These are phyloP conservation scores for Zygoascus tannicola DNA, from an alignment of 805 yeast species.

Conservation along the genomic window DNA sequence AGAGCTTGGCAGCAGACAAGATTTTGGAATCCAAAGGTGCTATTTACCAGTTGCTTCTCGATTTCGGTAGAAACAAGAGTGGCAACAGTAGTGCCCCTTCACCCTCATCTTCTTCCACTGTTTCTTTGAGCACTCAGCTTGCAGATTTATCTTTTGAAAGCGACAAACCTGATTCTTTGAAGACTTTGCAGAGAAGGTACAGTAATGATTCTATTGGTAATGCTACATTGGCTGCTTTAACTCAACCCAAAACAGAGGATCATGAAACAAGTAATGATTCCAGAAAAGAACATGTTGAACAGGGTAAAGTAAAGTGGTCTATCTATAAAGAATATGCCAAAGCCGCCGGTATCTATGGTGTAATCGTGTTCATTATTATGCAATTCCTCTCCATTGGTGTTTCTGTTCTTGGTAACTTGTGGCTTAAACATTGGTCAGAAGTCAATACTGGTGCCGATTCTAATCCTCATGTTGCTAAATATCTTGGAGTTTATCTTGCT, in stretches of 20 bases:
- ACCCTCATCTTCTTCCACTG: constrained; percentile 6
- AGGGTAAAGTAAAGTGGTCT: constrained; percentile 86
- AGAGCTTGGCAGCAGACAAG: constrained; percentile 26
- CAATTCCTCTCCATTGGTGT: constrained; percentile 50
- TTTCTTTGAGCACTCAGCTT: neutral
- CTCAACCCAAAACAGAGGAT: constrained; percentile 20
- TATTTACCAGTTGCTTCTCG: constrained; percentile 18
- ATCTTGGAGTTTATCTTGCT: constrained; percentile 64
- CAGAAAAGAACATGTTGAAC: constrained; percentile 70
- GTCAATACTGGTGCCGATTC: constrained; percentile 57
- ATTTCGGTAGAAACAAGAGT: constrained; percentile 19
- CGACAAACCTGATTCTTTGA: neutral
- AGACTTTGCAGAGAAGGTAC: constrained; percentile 14
- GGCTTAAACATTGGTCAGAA: constrained; percentile 98
- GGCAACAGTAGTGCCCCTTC: constrained; percentile 11
- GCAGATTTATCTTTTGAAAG: neutral
- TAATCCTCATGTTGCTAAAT: constrained; percentile 65
- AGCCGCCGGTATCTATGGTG: constrained; percentile 72
- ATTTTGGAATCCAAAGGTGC: constrained; percentile 20
- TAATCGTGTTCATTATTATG: constrained; percentile 45
- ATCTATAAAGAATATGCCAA: constrained; percentile 76
- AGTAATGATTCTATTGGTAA: constrained; percentile 36
- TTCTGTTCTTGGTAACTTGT: constrained; percentile 65
- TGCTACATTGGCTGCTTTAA: constrained; percentile 58
- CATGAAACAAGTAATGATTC: constrained; percentile 20